Evolutionary conservation across 2,329 filamentous ascomycete genomes (phyloP).

Genomic region (Sclerotinia nivalis): DNA sequence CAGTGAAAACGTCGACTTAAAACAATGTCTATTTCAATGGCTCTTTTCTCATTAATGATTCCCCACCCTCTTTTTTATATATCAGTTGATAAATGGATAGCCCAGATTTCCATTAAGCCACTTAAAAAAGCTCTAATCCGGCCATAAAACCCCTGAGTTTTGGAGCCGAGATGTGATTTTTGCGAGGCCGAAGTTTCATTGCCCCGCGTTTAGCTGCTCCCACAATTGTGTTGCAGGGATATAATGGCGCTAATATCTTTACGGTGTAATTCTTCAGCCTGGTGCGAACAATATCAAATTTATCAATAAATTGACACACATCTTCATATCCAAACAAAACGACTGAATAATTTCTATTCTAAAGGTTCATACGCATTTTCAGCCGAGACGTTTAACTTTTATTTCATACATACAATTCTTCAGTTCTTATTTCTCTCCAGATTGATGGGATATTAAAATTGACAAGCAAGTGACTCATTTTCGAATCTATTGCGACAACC

Average conservation of each 20-base stretch:
- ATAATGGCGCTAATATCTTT: conserved; percentile 18
- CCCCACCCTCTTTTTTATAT: neutral
- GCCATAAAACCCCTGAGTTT: neutral
- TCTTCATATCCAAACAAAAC: neutral
- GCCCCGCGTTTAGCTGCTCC: conserved; percentile 11
- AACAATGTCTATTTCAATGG: neutral
- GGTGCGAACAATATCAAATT: conserved; percentile 2
- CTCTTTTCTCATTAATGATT: neutral
- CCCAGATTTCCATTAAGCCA: neutral
- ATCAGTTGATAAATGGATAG: neutral
- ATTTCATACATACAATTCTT: neutral
- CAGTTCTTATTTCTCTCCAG: neutral
- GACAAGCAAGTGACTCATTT: conserved; percentile 23
- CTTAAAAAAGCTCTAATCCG: neutral
- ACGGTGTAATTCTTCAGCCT: conserved; percentile 18
- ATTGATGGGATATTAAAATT: neutral
- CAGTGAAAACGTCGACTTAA: neutral
- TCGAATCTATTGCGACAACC: conserved; percentile 6
- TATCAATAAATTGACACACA: neutral
- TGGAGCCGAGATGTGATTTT: conserved; percentile 8
- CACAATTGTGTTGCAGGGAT: conserved; percentile 18
- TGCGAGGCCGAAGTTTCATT: neutral
- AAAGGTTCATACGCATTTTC: neutral
- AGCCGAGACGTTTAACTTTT: neutral
- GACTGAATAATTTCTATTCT: neutral